These are phyloP conservation scores for Tricharina praecox DNA, from an alignment of 495 filamentous ascomycete species.

Conservation along the genomic window DNA sequence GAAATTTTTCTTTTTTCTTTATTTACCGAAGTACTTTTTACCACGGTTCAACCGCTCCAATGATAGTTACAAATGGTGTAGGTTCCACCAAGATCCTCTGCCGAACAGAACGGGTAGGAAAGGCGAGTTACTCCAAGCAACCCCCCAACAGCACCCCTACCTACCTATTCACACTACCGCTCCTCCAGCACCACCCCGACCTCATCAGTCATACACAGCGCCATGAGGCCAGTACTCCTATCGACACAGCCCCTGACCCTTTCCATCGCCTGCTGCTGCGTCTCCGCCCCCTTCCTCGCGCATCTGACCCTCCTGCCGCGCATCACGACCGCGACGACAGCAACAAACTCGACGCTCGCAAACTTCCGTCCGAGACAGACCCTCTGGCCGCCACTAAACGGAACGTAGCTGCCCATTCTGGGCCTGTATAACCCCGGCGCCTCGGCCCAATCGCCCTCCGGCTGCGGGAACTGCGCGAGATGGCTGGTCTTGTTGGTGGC, in stretches of 20 bases:
- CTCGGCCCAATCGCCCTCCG: neutral
- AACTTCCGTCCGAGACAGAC: slow-evolving; percentile 26
- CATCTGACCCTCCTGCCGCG: slow-evolving; percentile 6
- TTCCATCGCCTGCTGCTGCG: slow-evolving; percentile 17
- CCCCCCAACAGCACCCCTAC: too few relatives aligned
- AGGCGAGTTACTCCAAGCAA: too few relatives aligned
- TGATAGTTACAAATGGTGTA: too few relatives aligned
- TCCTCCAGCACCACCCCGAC: neutral
- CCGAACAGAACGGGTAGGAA: too few relatives aligned
- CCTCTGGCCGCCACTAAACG: slow-evolving; percentile 24
- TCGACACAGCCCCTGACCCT: slow-evolving; percentile 18
- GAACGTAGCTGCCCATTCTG: slow-evolving; percentile 10
- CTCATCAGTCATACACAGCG: neutral
- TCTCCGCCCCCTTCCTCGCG: slow-evolving; percentile 27
- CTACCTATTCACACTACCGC: neutral
- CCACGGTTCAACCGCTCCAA: too few relatives aligned
- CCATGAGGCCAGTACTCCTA: neutral
- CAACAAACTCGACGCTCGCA: slow-evolving; percentile 24
- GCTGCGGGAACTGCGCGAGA: neutral
- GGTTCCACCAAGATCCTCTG: too few relatives aligned
- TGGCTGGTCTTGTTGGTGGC: neutral
- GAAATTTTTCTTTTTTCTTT: too few relatives aligned
- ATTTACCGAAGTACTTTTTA: too few relatives aligned
- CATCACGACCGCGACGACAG: slow-evolving; percentile 21
- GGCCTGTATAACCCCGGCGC: neutral